Conservation (phyloP, 2,329 filamentous ascomycete species). For the Fusarium sp. region DNA sequence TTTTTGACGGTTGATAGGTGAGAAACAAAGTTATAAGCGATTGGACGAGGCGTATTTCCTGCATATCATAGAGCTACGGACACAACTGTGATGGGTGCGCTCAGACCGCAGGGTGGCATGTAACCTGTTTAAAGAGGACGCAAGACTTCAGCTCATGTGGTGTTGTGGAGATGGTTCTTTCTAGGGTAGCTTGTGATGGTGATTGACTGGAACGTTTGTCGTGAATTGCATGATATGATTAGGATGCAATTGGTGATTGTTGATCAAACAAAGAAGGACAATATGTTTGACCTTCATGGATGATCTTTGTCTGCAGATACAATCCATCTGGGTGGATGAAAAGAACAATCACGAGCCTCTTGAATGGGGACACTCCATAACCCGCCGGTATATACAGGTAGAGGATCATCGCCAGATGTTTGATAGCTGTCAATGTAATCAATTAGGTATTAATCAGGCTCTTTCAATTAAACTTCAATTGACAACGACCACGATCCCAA, state of each 20-base stretch:
- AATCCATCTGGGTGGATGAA: no score
- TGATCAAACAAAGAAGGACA: background rate
- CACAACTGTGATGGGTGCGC: slow-evolving; percentile 12
- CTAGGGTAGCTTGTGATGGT: background rate
- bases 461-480: background rate
- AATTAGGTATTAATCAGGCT: background rate
- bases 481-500: slow-evolving; percentile 19
- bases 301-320: background rate
- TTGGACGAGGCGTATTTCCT: background rate
- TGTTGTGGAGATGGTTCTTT: slow-evolving; percentile 9
- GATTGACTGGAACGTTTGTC: background rate
- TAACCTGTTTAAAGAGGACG: background rate
- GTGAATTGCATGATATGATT: background rate
- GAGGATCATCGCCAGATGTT: background rate
- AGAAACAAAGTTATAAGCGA: background rate
- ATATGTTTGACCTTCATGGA: background rate
- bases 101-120: slow-evolving; percentile 21
- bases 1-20: background rate
- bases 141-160: background rate
- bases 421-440: background rate
- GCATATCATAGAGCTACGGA: background rate
- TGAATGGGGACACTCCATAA: background rate
- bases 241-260: background rate
- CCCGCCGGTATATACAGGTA: fast-evolving
- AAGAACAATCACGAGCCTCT: no score